Evolutionary conservation across 257 asterid species (phyloP).

Genomic region (Solanum pimpinellifolium): DNA sequence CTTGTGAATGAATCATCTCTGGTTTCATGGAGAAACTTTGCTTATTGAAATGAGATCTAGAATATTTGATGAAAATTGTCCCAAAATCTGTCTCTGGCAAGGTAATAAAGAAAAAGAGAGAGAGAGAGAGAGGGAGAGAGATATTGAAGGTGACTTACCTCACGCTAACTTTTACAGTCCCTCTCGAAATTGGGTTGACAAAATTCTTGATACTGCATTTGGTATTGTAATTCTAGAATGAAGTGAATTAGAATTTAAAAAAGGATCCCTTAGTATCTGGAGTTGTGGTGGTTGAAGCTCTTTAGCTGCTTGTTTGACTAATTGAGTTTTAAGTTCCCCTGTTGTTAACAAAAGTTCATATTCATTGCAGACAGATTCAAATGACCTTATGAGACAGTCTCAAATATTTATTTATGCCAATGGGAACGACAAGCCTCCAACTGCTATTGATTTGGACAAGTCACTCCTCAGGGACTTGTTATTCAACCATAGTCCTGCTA

Average conservation of each 20-base stretch:
- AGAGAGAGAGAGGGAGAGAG: background rate
- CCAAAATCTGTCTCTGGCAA: background rate
- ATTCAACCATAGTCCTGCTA: conserved; percentile 87
- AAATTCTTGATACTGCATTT: background rate
- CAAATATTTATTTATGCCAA: conserved; percentile 77
- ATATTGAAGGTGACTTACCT: background rate
- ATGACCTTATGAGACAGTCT: conserved; percentile 77
- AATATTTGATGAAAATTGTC: background rate
- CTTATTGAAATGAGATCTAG: background rate
- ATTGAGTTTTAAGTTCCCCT: background rate
- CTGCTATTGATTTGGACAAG: conserved; percentile 82
- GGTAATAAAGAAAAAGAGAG: background rate
- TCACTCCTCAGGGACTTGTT: conserved; percentile 65
- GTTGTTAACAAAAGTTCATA: background rate
- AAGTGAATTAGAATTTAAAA: background rate
- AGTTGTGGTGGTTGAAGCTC: background rate
- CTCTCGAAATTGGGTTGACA: background rate
- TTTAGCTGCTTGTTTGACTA: background rate
- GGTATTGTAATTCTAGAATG: background rate
- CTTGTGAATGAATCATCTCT: background rate
- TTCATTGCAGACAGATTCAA: conserved; percentile 58
- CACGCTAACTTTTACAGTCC: background rate
- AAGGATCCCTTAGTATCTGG: background rate
- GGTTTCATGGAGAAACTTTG: background rate
- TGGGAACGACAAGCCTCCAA: conserved; percentile 73